Conservation (phyloP, 2,329 filamentous ascomycete species). For the Teratosphaeria gauchensis region DNA sequence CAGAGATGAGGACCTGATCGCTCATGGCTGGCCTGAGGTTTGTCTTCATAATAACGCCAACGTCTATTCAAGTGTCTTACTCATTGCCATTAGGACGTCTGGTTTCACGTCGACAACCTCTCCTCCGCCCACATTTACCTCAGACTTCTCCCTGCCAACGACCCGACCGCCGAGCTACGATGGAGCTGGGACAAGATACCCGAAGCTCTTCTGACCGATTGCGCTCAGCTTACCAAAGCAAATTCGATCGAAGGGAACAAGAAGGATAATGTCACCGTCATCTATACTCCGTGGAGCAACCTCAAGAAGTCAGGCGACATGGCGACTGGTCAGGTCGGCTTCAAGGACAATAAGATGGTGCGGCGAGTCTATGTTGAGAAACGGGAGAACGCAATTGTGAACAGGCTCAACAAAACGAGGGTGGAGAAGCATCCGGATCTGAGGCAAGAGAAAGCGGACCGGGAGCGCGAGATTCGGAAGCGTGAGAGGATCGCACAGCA, state of each 20-base stretch:
- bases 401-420: constrained; percentile 95
- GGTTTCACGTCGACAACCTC: constrained; percentile 98
- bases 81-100: constrained; percentile 54
- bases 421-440: constrained; percentile 82
- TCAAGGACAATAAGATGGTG: constrained; percentile 80
- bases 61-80: background rate
- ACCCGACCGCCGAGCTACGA: background rate
- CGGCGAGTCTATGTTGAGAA: constrained; percentile 69
- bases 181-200: constrained; percentile 53
- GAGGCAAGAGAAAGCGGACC: constrained; percentile 69
- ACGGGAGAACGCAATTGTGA: constrained; percentile 84
- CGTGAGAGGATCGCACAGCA: constrained; percentile 56
- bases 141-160: constrained; percentile 45
- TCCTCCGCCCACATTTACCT: constrained; percentile 96
- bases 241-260: constrained; percentile 99
- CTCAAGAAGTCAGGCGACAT: constrained; percentile 92
- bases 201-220: constrained; percentile 65
- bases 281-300: constrained; percentile 97
- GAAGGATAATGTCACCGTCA: constrained; percentile 92
- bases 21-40: constrained; percentile 74
- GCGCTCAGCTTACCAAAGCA: constrained; percentile 95
- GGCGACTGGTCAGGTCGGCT: constrained; percentile 89
- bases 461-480: constrained; percentile 60
- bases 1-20: constrained; percentile 90
- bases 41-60: background rate